phyloP scores from a whole-genome alignment of 164 flowering plant species.

The Cinnamomum chago region DNA sequence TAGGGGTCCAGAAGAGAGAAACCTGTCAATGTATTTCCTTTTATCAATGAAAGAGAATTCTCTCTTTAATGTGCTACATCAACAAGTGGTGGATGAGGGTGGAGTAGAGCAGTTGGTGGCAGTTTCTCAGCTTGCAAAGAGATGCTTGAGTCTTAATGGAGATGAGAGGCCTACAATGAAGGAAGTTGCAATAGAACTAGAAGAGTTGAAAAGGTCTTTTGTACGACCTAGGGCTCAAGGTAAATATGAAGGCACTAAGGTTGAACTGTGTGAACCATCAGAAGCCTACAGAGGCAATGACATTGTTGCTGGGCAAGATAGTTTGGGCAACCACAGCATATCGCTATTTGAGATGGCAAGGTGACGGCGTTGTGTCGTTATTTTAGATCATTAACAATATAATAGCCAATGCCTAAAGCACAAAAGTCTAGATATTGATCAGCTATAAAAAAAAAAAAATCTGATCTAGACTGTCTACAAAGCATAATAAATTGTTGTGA shows the following conservation, averaged over 20 bases:
- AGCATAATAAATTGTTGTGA: too few species aligned
- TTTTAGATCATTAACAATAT: too few species aligned
- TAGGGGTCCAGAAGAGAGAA: constrained; percentile 1
- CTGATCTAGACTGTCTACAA: too few species aligned
- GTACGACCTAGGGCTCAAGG: neutral
- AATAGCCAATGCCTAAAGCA: too few species aligned
- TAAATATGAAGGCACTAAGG: neutral
- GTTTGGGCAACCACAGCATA: neutral
- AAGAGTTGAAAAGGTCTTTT: neutral
- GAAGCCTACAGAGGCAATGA: neutral
- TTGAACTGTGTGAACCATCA: neutral
- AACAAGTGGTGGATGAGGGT: neutral
- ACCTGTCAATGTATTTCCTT: constrained; percentile 7
- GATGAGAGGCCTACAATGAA: constrained; percentile 11
- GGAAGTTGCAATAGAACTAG: neutral
- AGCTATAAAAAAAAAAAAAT: too few species aligned
- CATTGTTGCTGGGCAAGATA: neutral
- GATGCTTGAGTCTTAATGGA: constrained; percentile 6
- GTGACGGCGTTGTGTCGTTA: neutral
- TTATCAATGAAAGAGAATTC: neutral
- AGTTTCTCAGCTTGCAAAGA: constrained; percentile 10
- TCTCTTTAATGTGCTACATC: constrained; percentile 1
- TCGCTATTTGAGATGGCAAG: neutral
- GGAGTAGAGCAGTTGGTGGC: neutral
- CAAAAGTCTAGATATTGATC: too few species aligned